phyloP scores from a whole-genome alignment of 2,329 filamentous ascomycete genomes.

The Penicillium corylophilum region DNA sequence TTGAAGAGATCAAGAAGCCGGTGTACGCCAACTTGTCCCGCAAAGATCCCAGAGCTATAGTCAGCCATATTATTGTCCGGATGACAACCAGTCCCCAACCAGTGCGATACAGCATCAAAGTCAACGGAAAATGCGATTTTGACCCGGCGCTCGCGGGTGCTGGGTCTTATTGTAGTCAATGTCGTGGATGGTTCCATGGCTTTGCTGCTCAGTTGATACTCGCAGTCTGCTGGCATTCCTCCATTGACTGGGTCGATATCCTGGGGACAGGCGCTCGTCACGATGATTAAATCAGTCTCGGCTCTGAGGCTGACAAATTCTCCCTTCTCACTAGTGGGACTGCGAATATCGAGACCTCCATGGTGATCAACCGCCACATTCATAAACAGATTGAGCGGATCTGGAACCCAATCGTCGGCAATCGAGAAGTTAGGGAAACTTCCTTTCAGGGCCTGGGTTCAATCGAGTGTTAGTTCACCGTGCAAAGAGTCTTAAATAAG shows the following conservation, averaged over 20 bases:
- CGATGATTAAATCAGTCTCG: background rate
- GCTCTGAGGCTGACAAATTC: background rate
- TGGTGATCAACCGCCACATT: background rate
- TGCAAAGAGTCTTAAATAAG: no score
- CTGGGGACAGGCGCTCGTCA: background rate
- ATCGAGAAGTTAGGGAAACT: background rate
- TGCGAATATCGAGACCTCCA: background rate
- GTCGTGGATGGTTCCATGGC: no score
- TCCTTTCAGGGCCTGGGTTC: background rate
- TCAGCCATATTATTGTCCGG: slow-evolving; percentile 57
- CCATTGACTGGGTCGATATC: background rate
- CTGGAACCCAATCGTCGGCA: background rate
- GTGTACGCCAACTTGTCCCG: slow-evolving; percentile 56
- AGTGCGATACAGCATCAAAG: slow-evolving; percentile 61
- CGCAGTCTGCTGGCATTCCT: background rate
- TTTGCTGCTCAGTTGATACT: background rate
- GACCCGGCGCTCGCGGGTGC: slow-evolving; percentile 7
- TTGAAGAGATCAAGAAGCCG: slow-evolving; percentile 56
- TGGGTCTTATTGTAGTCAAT: no score
- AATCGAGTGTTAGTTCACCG: no score
- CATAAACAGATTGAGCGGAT: background rate
- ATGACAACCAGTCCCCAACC: slow-evolving; percentile 54
- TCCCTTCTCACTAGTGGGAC: background rate
- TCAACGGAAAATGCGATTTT: slow-evolving; percentile 44
- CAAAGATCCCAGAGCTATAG: slow-evolving; percentile 57